phyloP scores from a whole-genome alignment of 2,329 filamentous ascomycete species.

The Cladophialophora exuberans region DNA sequence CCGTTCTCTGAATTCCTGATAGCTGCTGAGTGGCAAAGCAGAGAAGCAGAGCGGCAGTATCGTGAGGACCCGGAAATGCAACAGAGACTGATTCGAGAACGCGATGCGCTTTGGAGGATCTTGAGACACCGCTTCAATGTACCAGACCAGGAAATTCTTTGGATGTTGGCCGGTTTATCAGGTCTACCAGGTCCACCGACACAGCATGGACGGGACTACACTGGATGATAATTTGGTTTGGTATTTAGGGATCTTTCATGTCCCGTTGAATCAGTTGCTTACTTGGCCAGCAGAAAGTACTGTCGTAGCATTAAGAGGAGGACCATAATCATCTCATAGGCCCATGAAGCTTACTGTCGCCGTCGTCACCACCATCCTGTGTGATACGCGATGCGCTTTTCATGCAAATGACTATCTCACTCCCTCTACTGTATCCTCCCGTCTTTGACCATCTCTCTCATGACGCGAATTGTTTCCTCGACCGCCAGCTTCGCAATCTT shows the following conservation, averaged over 20 bases:
- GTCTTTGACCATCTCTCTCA: constrained; percentile 33
- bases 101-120: neutral
- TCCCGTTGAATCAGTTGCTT: too few species aligned
- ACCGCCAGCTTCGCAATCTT: constrained; percentile 30
- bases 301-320: too few species aligned
- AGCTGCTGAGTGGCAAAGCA: neutral
- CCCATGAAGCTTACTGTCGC: too few species aligned
- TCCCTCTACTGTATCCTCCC: too few species aligned
- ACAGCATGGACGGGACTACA: neutral
- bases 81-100: neutral
- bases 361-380: too few species aligned
- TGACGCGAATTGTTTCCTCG: constrained; percentile 32
- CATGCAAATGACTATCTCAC: too few species aligned
- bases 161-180: too few species aligned
- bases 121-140: neutral
- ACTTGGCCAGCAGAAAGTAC: too few species aligned
- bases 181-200: neutral
- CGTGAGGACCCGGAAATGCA: neutral
- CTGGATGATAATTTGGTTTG: neutral
- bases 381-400: too few species aligned
- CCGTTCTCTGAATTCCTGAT: neutral
- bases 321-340: too few species aligned
- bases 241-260: too few species aligned
- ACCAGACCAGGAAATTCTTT: neutral
- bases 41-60: neutral